Evolutionary conservation across 108 stramenopile genomes (phyloP).

Genomic region (Cyclotella kingstonii): DNA sequence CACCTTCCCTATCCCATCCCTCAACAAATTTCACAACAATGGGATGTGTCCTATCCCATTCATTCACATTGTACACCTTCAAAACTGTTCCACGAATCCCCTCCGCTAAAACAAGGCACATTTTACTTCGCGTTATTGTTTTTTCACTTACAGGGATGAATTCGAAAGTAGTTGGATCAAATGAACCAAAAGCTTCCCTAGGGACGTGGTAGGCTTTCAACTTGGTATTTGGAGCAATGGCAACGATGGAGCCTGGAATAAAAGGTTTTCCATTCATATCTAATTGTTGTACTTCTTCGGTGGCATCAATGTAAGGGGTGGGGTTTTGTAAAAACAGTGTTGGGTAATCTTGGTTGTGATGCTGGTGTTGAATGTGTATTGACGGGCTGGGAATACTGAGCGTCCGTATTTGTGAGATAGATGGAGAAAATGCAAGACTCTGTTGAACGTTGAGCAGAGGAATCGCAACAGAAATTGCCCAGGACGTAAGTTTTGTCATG

Average conservation of each 20-base stretch:
- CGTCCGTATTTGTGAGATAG: background rate
- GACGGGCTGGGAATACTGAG: background rate
- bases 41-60: conserved; percentile 33
- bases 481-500: background rate
- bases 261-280: conserved; percentile 12
- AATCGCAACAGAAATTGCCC: background rate
- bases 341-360: background rate
- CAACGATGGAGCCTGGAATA: conserved; percentile 6
- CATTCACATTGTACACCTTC: conserved; percentile 23
- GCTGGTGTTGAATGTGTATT: background rate
- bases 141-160: conserved; percentile 21
- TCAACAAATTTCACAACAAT: conserved; percentile 29
- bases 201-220: conserved; percentile 25
- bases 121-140: conserved; percentile 4
- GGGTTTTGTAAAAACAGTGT: background rate
- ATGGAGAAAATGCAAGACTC: background rate
- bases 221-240: conserved; percentile 4
- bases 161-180: conserved; percentile 14
- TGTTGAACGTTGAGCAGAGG: background rate
- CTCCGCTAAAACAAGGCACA: conserved; percentile 22
- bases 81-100: conserved; percentile 24
- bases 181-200: conserved; percentile 18
- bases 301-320: conserved; percentile 29
- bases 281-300: conserved; percentile 17
- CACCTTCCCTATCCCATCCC: conserved; percentile 22